Conservation (phyloP, 2,329 filamentous ascomycete genomes). For the Epichloe gansuensis region DNA sequence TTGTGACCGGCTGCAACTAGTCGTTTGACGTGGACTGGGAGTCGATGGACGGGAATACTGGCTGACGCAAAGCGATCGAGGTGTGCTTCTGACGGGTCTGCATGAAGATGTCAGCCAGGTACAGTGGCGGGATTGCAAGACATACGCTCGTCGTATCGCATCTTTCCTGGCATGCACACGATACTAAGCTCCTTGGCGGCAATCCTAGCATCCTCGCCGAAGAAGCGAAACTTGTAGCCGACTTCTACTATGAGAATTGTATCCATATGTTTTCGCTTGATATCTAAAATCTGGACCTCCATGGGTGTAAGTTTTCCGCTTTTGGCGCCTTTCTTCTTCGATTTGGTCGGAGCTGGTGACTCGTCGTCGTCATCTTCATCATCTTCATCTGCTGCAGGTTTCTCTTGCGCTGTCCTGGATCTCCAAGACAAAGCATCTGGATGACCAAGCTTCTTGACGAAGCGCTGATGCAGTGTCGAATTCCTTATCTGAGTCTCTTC, state of each 20-base stretch:
- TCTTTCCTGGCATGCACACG: constrained; percentile 91
- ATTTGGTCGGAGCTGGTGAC: constrained; percentile 30
- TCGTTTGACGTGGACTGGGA: constrained; percentile 88
- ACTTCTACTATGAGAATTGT: constrained; percentile 88
- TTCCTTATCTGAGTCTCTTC: constrained; percentile 45
- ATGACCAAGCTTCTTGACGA: constrained; percentile 80
- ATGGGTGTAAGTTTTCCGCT: constrained; percentile 79
- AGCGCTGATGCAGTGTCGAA: constrained; percentile 65
- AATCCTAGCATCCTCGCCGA: constrained; percentile 82
- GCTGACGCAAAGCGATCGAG: constrained; percentile 86
- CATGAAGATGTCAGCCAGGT: constrained; percentile 5
- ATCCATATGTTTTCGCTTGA: constrained; percentile 84
- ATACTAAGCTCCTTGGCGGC: constrained; percentile 88
- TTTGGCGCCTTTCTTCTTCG: constrained; percentile 58
- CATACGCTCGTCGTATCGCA: constrained; percentile 80
- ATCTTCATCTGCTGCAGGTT: constrained; percentile 41
- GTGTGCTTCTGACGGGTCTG: constrained; percentile 80
- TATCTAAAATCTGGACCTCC: constrained; percentile 85
- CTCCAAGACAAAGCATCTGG: constrained; percentile 68
- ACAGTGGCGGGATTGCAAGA: constrained; percentile 5
- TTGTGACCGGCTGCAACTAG: constrained; percentile 89
- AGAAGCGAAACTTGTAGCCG: constrained; percentile 96
- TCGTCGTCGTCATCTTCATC: constrained; percentile 40
- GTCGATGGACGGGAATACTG: constrained; percentile 82
- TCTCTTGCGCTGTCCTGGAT: constrained; percentile 43